Evolutionary conservation across 192 early-diverging fungal genomes (phyloP), one percentile per base, ranked within the genome.

Genomic region (Neocallimastix lanati): DNA sequence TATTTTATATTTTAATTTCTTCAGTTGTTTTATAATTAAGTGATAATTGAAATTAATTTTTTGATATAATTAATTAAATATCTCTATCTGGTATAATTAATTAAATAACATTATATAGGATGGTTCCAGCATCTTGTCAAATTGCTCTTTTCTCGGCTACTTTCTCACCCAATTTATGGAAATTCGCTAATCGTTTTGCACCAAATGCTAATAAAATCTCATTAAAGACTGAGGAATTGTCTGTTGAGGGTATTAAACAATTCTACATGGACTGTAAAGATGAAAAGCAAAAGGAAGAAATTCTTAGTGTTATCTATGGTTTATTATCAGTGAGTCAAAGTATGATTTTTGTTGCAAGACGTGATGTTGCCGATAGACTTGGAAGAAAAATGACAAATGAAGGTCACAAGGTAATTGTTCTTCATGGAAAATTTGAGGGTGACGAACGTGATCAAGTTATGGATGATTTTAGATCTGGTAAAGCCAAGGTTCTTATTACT

Each of bases 71-170:
- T n/a, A n/a, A n/a, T n/a, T n/a, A n/a, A n/a, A n/a, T n/a, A n/a
- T n/a, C n/a, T n/a, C n/a, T n/a, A n/a, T n/a, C n/a, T n/a, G n/a
- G n/a, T n/a, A n/a, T n/a, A n/a, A n/a, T n/a, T n/a, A n/a, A n/a
- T n/a, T n/a, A n/a, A n/a, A n/a, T n/a, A n/a, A n/a, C n/a, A n/a
- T n/a, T 35, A 36, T 33, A 28, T 84, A 93, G 91, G 79, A 36
- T 85, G 76, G 88, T 96, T 85, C 93, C 93, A 35, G 86, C 80
- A 29, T 37, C 82, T 30, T 91, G 91, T 82, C 97, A 99, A 83
- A 88, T 95, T 78, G 92, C 97, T 14, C 84, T 98, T 76, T 99
- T 99, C 85, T 97, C 96, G 25, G 97, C 97, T 9, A 99, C 97
- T 3, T 99, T 95, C 88, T 90, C 95, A 1, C 87, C 91, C 0